phyloP scores from a whole-genome alignment of 169 alveolate species.

The Plasmodium blacklocki region DNA sequence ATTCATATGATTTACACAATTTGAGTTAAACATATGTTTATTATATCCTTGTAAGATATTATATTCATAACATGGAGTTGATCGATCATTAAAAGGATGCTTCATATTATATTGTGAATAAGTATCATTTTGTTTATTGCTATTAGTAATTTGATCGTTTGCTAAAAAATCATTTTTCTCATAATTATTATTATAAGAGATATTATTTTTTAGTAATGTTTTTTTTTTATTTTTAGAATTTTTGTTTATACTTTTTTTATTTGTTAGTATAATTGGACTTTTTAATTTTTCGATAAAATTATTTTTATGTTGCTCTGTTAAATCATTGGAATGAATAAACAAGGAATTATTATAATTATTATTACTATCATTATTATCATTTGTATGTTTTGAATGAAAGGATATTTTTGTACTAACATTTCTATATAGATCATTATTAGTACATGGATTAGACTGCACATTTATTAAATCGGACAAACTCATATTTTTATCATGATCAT shows the following conservation, averaged over 20 bases:
- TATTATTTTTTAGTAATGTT: conserved; percentile 22
- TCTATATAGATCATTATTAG: conserved; percentile 19
- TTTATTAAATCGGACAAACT: conserved; percentile 7
- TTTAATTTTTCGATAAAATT: conserved; percentile 30
- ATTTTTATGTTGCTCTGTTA: conserved; percentile 13
- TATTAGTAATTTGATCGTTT: conserved; percentile 15
- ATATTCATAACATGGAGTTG: conserved; percentile 3
- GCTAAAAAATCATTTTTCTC: conserved; percentile 17
- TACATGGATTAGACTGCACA: conserved; percentile 19
- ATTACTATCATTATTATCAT: conserved; percentile 11
- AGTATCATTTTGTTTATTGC: conserved; percentile 15
- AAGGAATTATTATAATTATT: conserved; percentile 23
- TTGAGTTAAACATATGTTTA: conserved; percentile 10
- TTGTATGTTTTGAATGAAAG: conserved; percentile 35
- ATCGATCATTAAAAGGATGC: conserved; percentile 12
- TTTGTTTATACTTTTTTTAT: neutral
- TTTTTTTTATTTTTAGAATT: conserved; percentile 12
- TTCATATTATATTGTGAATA: conserved; percentile 28
- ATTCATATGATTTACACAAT: conserved; percentile 7
- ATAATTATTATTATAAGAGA: conserved; percentile 10
- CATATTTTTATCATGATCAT: conserved; percentile 7
- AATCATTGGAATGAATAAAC: conserved; percentile 19
- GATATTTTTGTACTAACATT: conserved; percentile 5
- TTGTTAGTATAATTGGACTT: conserved; percentile 13
- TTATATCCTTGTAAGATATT: conserved; percentile 46